Base-by-base conservation (phyloP, 148 eudicot genomes). In the Fagopyrum homotropicum region DNA sequence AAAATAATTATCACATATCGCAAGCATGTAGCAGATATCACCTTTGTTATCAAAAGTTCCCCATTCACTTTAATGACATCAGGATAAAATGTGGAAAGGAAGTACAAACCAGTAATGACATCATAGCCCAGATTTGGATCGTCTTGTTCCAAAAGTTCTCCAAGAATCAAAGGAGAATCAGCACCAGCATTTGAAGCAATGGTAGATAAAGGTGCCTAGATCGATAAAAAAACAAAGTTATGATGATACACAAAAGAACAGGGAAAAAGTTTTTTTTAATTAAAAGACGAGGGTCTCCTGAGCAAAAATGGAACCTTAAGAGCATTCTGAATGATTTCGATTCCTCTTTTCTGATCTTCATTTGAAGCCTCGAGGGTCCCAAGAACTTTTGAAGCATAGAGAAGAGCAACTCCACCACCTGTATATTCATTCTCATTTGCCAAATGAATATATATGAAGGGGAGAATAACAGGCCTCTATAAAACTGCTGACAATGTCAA, bases 381-480 rank as follows among this genome's bases (percentile, higher is more conserved):
- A 77, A 94, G 78, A 72, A 75, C 87, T 84, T 87, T 87, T 46
- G 93, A 80, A 69, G 97, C 97, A 83, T 94, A 88, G 73, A 94
- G 86, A 72, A 94, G 96, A 82, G 98, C 91, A 82, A 91, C 93
- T 60, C 98, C 98, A 75, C 98, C 98, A 69, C 98, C 95, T 90
- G 75, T 35, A 50, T 77, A 79, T 59, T 56, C 2, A 74, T n/a
- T 14, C 76, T 43, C 6, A 60, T 16, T 35, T 50, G 6, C 14
- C 5, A 57, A 70, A 69, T 77, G 29, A 74, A 55, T 54, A 54
- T 54, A 54, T n/a, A 56, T 26, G 40, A 50, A 75, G 30, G 48
- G 47, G 48, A 40, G n/a, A 68, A 68, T 40, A 12, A 35, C 9
- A 35, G 45, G 46, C 6, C 47, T 68, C 2, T 35, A 4, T 12